These are phyloP conservation scores for Wickerhamiella lipophila DNA, from an alignment of 805 yeast species.

Conservation along the genomic window DNA sequence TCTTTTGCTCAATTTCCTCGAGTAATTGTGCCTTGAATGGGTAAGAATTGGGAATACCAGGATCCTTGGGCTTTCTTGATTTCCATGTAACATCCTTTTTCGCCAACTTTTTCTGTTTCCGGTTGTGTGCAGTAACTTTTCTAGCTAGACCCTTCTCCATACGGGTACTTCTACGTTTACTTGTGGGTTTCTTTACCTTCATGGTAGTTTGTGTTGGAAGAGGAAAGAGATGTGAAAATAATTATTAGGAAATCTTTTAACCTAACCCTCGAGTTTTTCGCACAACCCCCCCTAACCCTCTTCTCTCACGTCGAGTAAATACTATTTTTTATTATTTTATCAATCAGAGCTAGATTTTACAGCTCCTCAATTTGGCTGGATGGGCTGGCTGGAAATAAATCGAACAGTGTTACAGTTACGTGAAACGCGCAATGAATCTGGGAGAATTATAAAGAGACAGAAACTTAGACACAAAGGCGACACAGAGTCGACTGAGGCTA, in stretches of 20 bases:
- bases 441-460: no score
- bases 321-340: no score
- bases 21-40: conserved; percentile 85
- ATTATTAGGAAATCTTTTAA: neutral
- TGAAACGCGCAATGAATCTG: neutral
- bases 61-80: conserved; percentile 69
- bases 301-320: no score
- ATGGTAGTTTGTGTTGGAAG: conserved; percentile 9
- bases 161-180: conserved; percentile 78
- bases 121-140: conserved; percentile 83
- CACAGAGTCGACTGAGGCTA: neutral
- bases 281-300: neutral
- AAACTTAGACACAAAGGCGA: neutral
- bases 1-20: conserved; percentile 38
- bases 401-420: neutral
- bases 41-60: conserved; percentile 88
- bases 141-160: conserved; percentile 93
- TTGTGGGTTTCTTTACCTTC: conserved; percentile 25
- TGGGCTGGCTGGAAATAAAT: conserved; percentile 1
- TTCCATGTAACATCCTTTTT: conserved; percentile 94
- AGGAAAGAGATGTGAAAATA: conserved; percentile 3
- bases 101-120: conserved; percentile 68
- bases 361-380: neutral
- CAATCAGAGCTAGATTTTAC: no score
- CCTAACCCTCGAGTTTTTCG: conserved; percentile 2